Percentiles rank a stretch among this genome's conserved stretches.
phyloP scores from a whole-genome alignment of 805 yeast genomes.

The Lipomyces sp. region DNA sequence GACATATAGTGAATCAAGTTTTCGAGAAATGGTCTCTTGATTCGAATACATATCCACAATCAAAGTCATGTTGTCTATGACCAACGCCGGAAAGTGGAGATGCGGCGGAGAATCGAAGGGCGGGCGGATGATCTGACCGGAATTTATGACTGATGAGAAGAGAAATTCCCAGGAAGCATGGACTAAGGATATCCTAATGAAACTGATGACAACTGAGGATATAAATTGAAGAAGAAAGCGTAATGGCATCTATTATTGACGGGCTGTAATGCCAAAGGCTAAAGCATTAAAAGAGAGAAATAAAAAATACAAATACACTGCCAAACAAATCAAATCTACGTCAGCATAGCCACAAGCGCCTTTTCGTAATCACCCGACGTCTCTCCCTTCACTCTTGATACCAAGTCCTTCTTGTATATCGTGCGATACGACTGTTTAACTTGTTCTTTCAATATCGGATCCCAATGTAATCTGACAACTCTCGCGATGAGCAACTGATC shows the following conservation, averaged over 20 bases:
- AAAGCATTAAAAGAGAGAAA: not conserved
- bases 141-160: slow-evolving; percentile 4
- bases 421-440: slow-evolving; percentile 24
- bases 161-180: too few species aligned
- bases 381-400: slow-evolving; percentile 28
- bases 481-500: slow-evolving; percentile 27
- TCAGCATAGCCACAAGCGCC: slow-evolving; percentile 24
- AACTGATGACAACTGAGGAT: not conserved
- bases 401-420: slow-evolving; percentile 20
- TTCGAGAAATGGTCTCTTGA: too few species aligned
- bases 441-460: slow-evolving; percentile 16
- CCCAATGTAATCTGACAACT: slow-evolving; percentile 30
- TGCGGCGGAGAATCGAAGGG: not conserved
- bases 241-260: too few species aligned
- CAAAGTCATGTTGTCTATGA: too few species aligned
- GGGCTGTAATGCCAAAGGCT: not conserved
- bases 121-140: slow-evolving; percentile 14
- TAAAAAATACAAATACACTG: not conserved
- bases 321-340: not conserved
- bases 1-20: too few species aligned
- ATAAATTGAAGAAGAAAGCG: too few species aligned
- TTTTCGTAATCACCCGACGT: slow-evolving; percentile 29
- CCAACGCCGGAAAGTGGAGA: not conserved
- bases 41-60: too few species aligned
- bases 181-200: not conserved